A percentile compares a stretch with the other conserved stretches of the same genome.
These are phyloP conservation scores for Elongisporangium anandrum DNA, from an alignment of 352 stramenopile species.

Conservation along the genomic window DNA sequence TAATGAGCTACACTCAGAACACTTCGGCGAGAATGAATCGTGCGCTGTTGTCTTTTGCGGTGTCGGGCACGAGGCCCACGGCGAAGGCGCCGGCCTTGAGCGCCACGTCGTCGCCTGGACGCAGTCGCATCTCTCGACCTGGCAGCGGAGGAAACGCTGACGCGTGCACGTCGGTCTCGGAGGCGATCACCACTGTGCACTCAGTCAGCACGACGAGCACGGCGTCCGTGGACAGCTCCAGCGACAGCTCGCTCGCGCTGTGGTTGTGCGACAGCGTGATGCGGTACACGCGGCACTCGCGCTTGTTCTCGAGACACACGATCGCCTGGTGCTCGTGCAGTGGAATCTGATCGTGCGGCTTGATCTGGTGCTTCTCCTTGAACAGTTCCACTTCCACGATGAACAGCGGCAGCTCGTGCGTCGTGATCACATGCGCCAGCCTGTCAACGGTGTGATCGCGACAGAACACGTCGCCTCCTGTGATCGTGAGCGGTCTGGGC, in stretches of 20 bases:
- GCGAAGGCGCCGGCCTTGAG: slow-evolving; percentile 1
- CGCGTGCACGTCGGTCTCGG: slow-evolving; percentile 1
- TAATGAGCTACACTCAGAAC: background rate
- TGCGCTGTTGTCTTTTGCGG: background rate
- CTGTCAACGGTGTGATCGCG: slow-evolving; percentile 45
- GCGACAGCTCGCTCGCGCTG: slow-evolving; percentile 11
- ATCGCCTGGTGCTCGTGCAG: slow-evolving; percentile 17
- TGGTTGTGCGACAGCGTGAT: slow-evolving; percentile 20
- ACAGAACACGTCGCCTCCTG: slow-evolving; percentile 37
- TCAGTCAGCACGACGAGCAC: slow-evolving; percentile 29
- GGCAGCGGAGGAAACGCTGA: background rate
- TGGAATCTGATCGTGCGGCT: slow-evolving; percentile 15
- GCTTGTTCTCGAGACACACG: slow-evolving; percentile 28
- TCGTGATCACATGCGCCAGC: slow-evolving; percentile 33
- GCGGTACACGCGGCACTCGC: slow-evolving; percentile 41
- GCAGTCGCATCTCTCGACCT: background rate
- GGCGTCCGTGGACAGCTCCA: slow-evolving; percentile 24
- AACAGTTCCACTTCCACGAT: slow-evolving; percentile 55
- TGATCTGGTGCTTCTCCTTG: slow-evolving; percentile 24
- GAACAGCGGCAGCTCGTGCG: slow-evolving; percentile 22
- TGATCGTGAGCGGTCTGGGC: slow-evolving; percentile 20
- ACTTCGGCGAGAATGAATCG: slow-evolving; percentile 7
- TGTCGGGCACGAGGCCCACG: slow-evolving; percentile 3
- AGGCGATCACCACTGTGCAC: slow-evolving; percentile 18
- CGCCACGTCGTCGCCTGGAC: slow-evolving; percentile 3